Conservation (phyloP, 1,139 yeast genomes). For the Arxiozyma heterogenica region DNA sequence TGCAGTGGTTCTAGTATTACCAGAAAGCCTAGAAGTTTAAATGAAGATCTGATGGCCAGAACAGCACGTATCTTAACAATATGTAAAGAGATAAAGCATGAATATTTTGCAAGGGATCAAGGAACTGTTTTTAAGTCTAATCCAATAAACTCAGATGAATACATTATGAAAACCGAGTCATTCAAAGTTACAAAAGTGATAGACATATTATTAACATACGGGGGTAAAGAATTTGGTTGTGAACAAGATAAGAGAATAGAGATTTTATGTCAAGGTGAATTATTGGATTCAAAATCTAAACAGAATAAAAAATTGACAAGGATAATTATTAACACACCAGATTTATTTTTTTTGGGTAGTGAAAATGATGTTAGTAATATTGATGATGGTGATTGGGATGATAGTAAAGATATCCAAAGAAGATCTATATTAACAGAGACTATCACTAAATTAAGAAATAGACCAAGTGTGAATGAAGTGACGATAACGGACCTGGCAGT, state of each 20-base stretch:
- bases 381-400: neutral
- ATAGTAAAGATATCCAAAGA: neutral
- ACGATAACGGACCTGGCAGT: neutral
- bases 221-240: neutral
- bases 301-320: neutral
- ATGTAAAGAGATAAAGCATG: neutral
- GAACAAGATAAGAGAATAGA: neutral
- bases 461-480: neutral
- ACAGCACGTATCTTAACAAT: neutral
- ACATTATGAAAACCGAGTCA: neutral
- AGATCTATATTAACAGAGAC: neutral
- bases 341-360: neutral
- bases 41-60: neutral
- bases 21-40: neutral
- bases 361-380: too few relatives aligned
- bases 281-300: neutral
- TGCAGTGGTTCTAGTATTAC: conserved; percentile 5
- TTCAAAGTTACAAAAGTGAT: neutral
- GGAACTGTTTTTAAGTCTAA: neutral
- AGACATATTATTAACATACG: neutral
- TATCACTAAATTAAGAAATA: neutral
- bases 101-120: neutral
- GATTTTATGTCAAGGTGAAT: neutral
- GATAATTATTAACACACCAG: neutral
- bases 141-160: neutral